A percentile compares a stretch with the other conserved stretches of the same genome.
Conservation (phyloP, 2,329 filamentous ascomycete species). For the Fusarium multiceps region DNA sequence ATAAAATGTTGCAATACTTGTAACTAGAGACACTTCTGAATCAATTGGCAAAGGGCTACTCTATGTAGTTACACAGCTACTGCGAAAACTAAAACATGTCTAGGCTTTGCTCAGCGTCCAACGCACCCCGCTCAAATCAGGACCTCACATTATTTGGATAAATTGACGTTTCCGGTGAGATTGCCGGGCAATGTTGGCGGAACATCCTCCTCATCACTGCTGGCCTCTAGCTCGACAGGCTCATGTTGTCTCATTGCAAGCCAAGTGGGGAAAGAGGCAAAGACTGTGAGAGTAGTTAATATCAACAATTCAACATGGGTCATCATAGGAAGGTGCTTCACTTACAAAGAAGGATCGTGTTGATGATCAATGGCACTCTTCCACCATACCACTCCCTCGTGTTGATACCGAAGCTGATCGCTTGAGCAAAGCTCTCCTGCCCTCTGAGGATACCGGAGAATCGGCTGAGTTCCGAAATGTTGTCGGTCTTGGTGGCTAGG, state of each 20-base stretch:
- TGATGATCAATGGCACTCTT: conserved; percentile 53
- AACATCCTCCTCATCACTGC: conserved; percentile 2
- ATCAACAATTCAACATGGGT: neutral
- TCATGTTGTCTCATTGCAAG: conserved; percentile 46
- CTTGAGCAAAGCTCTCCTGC: conserved; percentile 56
- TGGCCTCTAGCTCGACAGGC: conserved; percentile 37
- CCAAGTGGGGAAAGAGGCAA: conserved; percentile 8
- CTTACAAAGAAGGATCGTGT: conserved; percentile 54
- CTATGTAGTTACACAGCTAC: neutral
- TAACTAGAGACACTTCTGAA: neutral
- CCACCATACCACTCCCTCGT: conserved; percentile 53
- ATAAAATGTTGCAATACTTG: too few relatives aligned
- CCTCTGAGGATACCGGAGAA: conserved; percentile 55
- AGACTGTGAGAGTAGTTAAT: neutral
- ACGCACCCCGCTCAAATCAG: neutral
- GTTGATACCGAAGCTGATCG: conserved; percentile 54
- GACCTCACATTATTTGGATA: neutral
- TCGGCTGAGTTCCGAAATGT: conserved; percentile 62
- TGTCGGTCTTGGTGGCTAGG: conserved; percentile 65
- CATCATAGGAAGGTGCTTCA: neutral
- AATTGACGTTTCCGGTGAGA: neutral
- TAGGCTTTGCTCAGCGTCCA: neutral
- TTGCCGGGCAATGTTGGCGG: neutral
- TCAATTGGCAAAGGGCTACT: neutral
- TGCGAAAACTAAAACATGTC: neutral